phyloP scores from a whole-genome alignment of 2,329 filamentous ascomycete genomes.

The Aureobasidium sp. region DNA sequence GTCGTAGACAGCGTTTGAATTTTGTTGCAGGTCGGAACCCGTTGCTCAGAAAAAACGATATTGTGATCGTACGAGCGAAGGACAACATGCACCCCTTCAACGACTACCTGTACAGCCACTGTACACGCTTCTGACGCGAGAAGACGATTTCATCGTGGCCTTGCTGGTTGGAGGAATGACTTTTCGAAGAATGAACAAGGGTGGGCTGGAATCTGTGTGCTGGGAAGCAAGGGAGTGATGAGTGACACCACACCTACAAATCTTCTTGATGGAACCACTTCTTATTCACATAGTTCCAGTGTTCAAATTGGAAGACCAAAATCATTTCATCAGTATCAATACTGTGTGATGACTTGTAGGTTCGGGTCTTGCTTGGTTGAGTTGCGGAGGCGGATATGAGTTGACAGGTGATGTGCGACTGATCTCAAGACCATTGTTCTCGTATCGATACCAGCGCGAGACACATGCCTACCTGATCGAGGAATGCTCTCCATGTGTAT shows the following conservation, averaged over 20 bases:
- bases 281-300: no score
- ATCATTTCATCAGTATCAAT: neutral
- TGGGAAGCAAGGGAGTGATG: neutral
- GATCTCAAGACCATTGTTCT: neutral
- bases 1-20: neutral
- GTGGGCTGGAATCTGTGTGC: constrained; percentile 3
- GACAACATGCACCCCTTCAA: neutral
- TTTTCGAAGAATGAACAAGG: constrained; percentile 8
- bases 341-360: neutral
- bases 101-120: neutral
- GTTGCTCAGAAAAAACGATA: neutral
- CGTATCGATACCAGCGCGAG: neutral
- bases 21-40: neutral
- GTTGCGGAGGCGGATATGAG: neutral
- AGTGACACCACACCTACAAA: neutral
- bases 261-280: no score
- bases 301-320: no score
- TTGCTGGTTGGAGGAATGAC: constrained; percentile 5
- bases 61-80: neutral
- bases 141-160: neutral
- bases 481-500: neutral
- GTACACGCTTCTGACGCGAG: constrained; percentile 1
- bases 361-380: neutral
- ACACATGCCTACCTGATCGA: neutral
- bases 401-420: neutral